phyloP scores from a whole-genome alignment of 352 stramenopile species.

The Phytophthora crassamura region DNA sequence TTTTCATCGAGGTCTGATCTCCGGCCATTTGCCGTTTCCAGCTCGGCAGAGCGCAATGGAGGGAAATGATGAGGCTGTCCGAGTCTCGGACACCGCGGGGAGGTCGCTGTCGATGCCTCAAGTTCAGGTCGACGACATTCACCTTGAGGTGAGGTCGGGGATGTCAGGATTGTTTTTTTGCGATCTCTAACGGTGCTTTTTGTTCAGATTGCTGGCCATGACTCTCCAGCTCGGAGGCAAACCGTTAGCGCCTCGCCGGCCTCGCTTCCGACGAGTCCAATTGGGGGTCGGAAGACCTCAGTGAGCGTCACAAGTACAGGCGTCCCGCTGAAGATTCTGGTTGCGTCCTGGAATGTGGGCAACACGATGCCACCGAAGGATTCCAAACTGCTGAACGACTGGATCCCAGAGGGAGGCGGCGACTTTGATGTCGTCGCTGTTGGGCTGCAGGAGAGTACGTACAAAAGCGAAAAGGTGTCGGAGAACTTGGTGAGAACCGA shows the following conservation, averaged over 20 bases:
- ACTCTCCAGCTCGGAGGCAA: conserved; percentile 20
- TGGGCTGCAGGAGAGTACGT: conserved; percentile 85
- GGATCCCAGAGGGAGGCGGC: conserved; percentile 80
- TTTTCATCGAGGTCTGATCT: conserved; percentile 20
- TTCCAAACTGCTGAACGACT: conserved; percentile 54
- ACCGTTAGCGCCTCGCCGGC: conserved; percentile 5
- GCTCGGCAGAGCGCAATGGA: conserved; percentile 21
- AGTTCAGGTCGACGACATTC: conserved; percentile 28
- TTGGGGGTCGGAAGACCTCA: conserved; percentile 13
- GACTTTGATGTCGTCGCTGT: conserved; percentile 88
- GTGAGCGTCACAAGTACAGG: conserved; percentile 17
- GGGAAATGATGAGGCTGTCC: conserved; percentile 7
- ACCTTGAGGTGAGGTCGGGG: conserved; percentile 25
- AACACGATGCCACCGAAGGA: conserved; percentile 83
- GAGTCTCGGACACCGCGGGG: neutral
- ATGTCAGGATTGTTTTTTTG: neutral
- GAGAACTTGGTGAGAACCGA: conserved; percentile 35
- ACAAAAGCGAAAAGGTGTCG: conserved; percentile 58
- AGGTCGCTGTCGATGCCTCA: conserved; percentile 22
- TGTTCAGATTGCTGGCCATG: conserved; percentile 17
- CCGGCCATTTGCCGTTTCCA: conserved; percentile 15
- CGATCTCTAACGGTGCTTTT: neutral
- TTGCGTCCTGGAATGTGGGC: conserved; percentile 87
- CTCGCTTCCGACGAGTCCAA: neutral
- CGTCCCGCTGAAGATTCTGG: conserved; percentile 55